phyloP scores from a whole-genome alignment of 805 yeast species.

The Saccharomycopsis fibuligera region DNA sequence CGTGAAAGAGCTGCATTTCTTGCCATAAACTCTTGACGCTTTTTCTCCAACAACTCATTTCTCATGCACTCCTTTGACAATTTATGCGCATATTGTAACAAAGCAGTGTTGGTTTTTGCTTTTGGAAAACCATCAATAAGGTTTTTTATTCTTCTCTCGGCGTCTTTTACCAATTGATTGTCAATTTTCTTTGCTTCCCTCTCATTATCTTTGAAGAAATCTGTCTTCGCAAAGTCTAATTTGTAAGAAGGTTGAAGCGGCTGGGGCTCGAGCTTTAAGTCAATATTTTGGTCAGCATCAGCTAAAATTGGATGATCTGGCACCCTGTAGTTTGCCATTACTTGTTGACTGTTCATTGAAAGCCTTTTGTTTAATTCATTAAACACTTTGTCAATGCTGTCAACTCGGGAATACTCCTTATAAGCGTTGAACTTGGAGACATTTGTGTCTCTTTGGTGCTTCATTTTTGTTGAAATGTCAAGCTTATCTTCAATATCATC shows the following conservation, averaged over 20 bases:
- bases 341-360: constrained; percentile 12
- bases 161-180: constrained; percentile 9
- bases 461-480: constrained; percentile 15
- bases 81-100: constrained; percentile 19
- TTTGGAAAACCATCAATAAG: constrained; percentile 19
- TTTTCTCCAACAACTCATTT: constrained; percentile 16
- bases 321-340: constrained; percentile 9
- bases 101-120: constrained; percentile 20
- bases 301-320: constrained; percentile 16
- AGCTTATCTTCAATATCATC: constrained; percentile 18
- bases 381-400: constrained; percentile 15
- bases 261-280: constrained; percentile 13
- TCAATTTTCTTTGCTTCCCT: constrained; percentile 7
- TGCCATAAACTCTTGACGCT: constrained; percentile 14
- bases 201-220: constrained; percentile 12
- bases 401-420: constrained; percentile 1
- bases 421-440: constrained; percentile 1
- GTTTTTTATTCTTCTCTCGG: constrained; percentile 10
- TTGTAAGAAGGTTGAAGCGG: constrained; percentile 6
- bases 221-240: constrained; percentile 17
- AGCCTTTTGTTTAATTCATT: constrained; percentile 16
- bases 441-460: neutral
- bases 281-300: constrained; percentile 9
- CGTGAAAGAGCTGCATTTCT: constrained; percentile 3
- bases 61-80: constrained; percentile 15